Percentiles rank a stretch among this genome's conserved stretches.
These are phyloP conservation scores for Sabuloglossum arenarium DNA, from an alignment of 495 filamentous ascomycete species.

Conservation along the genomic window DNA sequence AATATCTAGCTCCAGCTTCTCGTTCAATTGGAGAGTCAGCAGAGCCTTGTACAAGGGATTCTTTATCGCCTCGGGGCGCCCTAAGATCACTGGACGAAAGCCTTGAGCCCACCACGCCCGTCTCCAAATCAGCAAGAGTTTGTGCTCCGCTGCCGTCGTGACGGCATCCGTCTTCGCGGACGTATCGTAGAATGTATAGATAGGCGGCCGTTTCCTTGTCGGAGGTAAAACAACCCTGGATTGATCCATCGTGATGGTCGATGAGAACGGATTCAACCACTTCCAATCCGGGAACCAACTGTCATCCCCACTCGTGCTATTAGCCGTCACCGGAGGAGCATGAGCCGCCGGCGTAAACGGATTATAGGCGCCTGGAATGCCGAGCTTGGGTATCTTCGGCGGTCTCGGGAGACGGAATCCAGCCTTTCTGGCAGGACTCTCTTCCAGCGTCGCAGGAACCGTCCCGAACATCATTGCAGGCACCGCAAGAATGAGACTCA, in stretches of 20 bases:
- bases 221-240: conserved; percentile 73
- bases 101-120: conserved; percentile 88
- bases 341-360: conserved; percentile 51
- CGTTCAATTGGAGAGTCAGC: conserved; percentile 31
- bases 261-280: conserved; percentile 83
- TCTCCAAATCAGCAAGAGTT: conserved; percentile 70
- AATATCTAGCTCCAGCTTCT: conserved; percentile 45
- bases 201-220: conserved; percentile 43
- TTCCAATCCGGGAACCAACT: conserved; percentile 78
- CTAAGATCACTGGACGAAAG: conserved; percentile 68
- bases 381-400: conserved; percentile 23
- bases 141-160: conserved; percentile 46
- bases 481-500: conserved; percentile 17
- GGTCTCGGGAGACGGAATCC: conserved; percentile 19
- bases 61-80: conserved; percentile 62
- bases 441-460: conserved; percentile 14
- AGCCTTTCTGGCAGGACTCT: conserved; percentile 12
- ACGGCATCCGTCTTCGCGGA: conserved; percentile 37
- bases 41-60: conserved; percentile 57
- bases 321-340: conserved; percentile 47
- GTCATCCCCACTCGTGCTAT: conserved; percentile 55
- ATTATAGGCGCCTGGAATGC: conserved; percentile 9
- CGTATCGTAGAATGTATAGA: conserved; percentile 84
- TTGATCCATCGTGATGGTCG: conserved; percentile 65
- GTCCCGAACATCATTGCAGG: conserved; percentile 20